Base-by-base conservation (phyloP, 1,139 yeast species). In the Taphrina deformans region DNA sequence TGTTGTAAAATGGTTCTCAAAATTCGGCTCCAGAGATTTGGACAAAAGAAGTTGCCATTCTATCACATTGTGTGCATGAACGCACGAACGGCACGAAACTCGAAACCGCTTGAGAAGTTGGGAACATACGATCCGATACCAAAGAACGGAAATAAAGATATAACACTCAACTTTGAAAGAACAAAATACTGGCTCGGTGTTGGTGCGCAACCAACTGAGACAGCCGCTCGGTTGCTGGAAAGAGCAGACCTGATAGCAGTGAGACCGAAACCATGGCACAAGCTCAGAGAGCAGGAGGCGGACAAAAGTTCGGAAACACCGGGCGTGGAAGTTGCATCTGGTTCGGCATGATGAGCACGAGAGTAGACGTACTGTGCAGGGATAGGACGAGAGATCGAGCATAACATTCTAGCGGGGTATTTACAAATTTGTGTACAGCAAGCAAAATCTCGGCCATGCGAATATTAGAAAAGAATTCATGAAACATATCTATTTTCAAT, bases 161-260 rank as follows among this genome's bases (percentile, higher is more conserved):
- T 93, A 46, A 83, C 85, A 70, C 79, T 93, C 55, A 98, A 93
- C 75, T 90, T 93, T 74, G 85, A 86, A 70, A 84, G 97, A 71
- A 85, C 97, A n/a, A 90, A 90, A 76, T 95, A 93, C 77, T 93
- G 99, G 99, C 79, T 93, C 53, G 97, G 97, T 73, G 96, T 90
- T 16, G 99, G 99, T n/a, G 99, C 98, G 1, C 96, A 89, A 74
- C 96, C 97, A 3, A 86, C 95, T 38, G 92, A 88, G 52, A 80
- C 95, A 3, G 96, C 92, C 12, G 83, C 85, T 3, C 85, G 85
- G 71, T 78, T 93, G 68, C 83, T 93, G 75, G 87, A 86, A 73
- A 89, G 89, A 75, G 90, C 90, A 2, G 90, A 50, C 45, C 23
- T 45, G 16, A 21, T 35, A 12, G 55, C 53, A 7, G 9, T 26